These are phyloP conservation scores for Colletotrichum sp. DNA, from an alignment of 2,329 filamentous ascomycete genomes.

Conservation along the genomic window DNA sequence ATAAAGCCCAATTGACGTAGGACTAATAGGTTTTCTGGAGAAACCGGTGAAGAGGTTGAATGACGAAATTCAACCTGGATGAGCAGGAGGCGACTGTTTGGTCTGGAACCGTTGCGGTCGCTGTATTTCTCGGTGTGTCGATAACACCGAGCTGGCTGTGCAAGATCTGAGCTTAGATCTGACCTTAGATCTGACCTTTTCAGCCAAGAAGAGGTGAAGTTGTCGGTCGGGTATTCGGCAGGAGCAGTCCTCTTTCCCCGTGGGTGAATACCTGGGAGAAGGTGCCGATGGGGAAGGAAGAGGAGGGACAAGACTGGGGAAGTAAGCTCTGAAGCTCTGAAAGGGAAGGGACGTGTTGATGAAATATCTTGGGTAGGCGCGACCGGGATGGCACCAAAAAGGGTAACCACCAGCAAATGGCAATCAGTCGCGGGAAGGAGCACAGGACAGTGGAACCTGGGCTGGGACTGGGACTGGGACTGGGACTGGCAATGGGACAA, in stretches of 20 bases:
- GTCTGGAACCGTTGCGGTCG: neutral
- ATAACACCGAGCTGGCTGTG: neutral
- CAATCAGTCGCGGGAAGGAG: neutral
- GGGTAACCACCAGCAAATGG: neutral
- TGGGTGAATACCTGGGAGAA: neutral
- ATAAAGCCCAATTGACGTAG: neutral
- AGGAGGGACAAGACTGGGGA: conserved; percentile 6
- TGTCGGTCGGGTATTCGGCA: neutral
- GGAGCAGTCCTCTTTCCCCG: neutral
- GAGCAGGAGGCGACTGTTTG: neutral
- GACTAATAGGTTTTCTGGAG: neutral
- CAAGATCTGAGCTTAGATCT: neutral
- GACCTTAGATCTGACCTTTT: neutral
- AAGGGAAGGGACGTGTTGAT: neutral
- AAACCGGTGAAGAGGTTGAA: neutral
- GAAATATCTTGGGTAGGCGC: conserved; percentile 14
- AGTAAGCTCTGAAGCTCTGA: neutral
- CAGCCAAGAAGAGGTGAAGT: neutral
- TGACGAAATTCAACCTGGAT: neutral
- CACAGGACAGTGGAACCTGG: neutral
- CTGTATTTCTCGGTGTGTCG: neutral
- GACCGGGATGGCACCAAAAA: neutral
- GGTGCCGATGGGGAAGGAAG: conserved; percentile 1
- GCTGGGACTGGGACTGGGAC: neutral
- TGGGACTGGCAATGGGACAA: neutral